Evolutionary conservation across 345 rosid species (phyloP), one percentile per base, ranked within the genome.

Genomic region (Acer yangbiense): DNA sequence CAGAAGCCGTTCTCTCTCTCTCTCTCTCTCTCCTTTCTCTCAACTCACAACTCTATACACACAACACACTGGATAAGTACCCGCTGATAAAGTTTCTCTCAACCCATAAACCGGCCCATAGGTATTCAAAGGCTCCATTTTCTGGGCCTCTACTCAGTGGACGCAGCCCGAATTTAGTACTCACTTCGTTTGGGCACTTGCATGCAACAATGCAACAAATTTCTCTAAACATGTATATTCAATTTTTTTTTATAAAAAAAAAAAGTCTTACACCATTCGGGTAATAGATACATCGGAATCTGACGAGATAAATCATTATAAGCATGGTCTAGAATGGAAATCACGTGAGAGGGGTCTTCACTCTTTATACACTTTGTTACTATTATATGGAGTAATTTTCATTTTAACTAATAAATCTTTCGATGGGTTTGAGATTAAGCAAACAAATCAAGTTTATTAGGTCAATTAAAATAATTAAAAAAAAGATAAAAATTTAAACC

Each of bases 221-320:
- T 35, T 13, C 18, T 50, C 16, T 50, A 13, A 13, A 50, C 55
- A 13, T 50, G 17, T 13, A 50, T 14, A 13, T 50, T 13, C 17
- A 3, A 48, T 12, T 3, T 4, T 0, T 35, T 35, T 35, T 4
- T 35, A 35, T 35, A 4, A 35, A 3, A 35, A 4, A 4, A 35
- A 4, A 35, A 35, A 35, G 0, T 4, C 39, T 35, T 35, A 35
- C 39, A 35, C 39, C 6, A 35, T 35, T 35, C 39, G 6, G 39
- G 0, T 4, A 4, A 35, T 0, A 35, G 6, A 4, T 35, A 4
- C 0, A 4, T 35, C 6, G 1, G 1, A 35, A 35, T 5, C 5
- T 35, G 1, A 35, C 39, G 39, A 35, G 39, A 35, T 35, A 35
- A 35, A 35, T 35, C 39, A 5, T 35, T 35, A 35, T 35, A 35